Evolutionary conservation across 2,329 filamentous ascomycete genomes (phyloP), one percentile per base, ranked within the genome.

Genomic region (Chaetomium olivaceum): DNA sequence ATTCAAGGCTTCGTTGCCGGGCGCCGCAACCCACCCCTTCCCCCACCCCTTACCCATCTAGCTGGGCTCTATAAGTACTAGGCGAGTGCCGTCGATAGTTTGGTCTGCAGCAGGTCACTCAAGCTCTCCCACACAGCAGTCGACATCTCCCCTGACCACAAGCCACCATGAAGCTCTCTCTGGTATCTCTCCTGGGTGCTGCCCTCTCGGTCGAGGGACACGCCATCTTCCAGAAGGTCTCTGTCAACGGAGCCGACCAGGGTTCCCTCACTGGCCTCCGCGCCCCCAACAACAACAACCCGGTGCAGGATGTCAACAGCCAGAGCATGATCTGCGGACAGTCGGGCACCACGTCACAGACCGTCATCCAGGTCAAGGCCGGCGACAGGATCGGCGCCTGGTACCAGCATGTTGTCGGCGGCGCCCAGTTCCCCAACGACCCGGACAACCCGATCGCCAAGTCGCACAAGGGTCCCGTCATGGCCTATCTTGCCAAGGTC

Each of bases 351-450:
- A 80, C 75, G 11, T 82, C 80, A 3, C 61, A 73, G 63, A 73
- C 76, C 12, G 76, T 86, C 60, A 80, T 86, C 68, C 75, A 77
- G 51, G 80, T 85, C 59, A 78, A 80, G 19, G 77, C 81, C 2
- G 84, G 84, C 14, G 83, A 85, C 72, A 77, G 79, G 69, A 75
- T 86, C 55, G 83, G 83, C 8, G 78, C 82, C 1, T 81, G 77
- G 73, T 86, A 81, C 78, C 81, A 82, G 51, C 83, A 86, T 70
- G 77, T 85, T 59, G 80, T 86, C 63, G 84, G 84, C 61, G 83
- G 83, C 57, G 77, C 80, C 8, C 82, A 86, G 73, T 79, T 77
- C 69, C 61, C 81, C 54, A 78, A 78, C 68, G 82, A 84, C 76
- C 74, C 76, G 2, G 83, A 83, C 73, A 80, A 85, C 74, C 83